Conservation (phyloP, 192 early-diverging fungal species). For the Entomortierella chlamydospora region DNA sequence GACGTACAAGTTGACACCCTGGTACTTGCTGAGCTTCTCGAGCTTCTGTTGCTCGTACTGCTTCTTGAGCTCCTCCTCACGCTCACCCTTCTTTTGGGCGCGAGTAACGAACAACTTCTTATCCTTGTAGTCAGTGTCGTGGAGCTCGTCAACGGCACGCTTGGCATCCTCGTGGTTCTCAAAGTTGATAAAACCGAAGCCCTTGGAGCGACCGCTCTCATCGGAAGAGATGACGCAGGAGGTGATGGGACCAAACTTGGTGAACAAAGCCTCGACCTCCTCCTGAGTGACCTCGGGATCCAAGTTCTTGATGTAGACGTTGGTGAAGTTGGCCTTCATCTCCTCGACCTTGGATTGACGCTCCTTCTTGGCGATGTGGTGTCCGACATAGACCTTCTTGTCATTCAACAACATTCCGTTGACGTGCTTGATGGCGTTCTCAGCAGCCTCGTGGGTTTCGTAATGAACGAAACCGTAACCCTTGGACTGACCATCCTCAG, state of each 20-base stretch:
- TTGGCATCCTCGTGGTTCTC: conserved; percentile 89
- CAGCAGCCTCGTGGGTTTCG: conserved; percentile 93
- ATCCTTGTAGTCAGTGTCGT: conserved; percentile 92
- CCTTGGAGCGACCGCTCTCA: conserved; percentile 87
- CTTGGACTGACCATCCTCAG: conserved; percentile 85
- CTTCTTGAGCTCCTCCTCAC: conserved; percentile 94
- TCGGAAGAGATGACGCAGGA: conserved; percentile 83
- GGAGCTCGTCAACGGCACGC: conserved; percentile 90
- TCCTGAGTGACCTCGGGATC: conserved; percentile 83
- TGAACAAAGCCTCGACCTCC: conserved; percentile 84
- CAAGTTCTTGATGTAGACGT: conserved; percentile 98
- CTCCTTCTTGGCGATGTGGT: conserved; percentile 93
- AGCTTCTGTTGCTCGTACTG: conserved; percentile 96
- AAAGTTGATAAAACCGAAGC: conserved; percentile 99
- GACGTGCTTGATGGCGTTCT: conserved; percentile 96
- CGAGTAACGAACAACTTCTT: conserved; percentile 95
- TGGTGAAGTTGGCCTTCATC: conserved; percentile 93
- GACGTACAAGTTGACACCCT: conserved; percentile 98
- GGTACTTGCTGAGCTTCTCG: conserved; percentile 98
- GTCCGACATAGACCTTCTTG: conserved; percentile 96
- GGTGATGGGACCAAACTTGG: conserved; percentile 82
- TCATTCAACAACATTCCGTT: conserved; percentile 99
- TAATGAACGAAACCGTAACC: conserved; percentile 99
- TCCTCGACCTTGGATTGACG: conserved; percentile 91
- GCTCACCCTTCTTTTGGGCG: conserved; percentile 99